These are phyloP conservation scores for Paracoccidioides lutzii DNA, from an alignment of 2,329 filamentous ascomycete genomes.

Conservation along the genomic window DNA sequence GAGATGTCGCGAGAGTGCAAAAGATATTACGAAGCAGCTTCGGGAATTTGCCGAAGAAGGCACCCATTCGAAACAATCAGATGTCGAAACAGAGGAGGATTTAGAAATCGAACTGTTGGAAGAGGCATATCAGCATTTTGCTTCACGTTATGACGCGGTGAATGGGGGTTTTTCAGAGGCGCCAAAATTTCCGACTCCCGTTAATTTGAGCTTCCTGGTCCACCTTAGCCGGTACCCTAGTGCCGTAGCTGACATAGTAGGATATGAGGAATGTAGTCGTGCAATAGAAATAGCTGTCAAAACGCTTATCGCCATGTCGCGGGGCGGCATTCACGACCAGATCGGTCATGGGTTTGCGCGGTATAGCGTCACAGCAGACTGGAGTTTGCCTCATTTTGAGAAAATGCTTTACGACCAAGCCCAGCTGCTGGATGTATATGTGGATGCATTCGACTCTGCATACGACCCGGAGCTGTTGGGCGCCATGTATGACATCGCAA, in stretches of 20 bases:
- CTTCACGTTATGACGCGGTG: conserved; percentile 61
- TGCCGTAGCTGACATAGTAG: conserved; percentile 76
- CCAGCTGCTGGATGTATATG: conserved; percentile 67
- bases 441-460: conserved; percentile 68
- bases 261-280: conserved; percentile 58
- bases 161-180: conserved; percentile 68
- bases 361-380: conserved; percentile 82
- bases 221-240: conserved; percentile 57
- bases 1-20: conserved; percentile 70
- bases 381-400: conserved; percentile 92
- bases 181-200: conserved; percentile 82
- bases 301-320: conserved; percentile 66
- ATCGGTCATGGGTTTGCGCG: conserved; percentile 67
- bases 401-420: conserved; percentile 94
- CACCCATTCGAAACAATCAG: conserved; percentile 37
- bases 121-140: conserved; percentile 73
- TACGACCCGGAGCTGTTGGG: conserved; percentile 60
- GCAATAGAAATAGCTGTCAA: conserved; percentile 68
- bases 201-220: conserved; percentile 72
- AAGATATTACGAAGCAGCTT: conserved; percentile 67
- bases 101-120: conserved; percentile 84
- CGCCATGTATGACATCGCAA: conserved; percentile 66
- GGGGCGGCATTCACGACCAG: conserved; percentile 59
- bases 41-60: conserved; percentile 83
- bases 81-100: conserved; percentile 47